Evolutionary conservation across 257 asterid genomes (phyloP), one percentile per base, ranked within the genome.

Genomic region (Przewalskia tangutica): DNA sequence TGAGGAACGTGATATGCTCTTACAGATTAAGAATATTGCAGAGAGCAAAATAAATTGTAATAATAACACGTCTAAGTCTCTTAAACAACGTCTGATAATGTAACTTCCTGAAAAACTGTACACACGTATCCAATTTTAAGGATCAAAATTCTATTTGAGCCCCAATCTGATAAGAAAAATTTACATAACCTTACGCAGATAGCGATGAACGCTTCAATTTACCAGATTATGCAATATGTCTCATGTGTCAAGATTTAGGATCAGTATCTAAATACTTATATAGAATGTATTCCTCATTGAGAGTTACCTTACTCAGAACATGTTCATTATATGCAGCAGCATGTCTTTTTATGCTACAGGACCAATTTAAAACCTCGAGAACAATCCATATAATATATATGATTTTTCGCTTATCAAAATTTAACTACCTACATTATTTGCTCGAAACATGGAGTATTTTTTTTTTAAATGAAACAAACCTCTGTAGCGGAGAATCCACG

Each of bases 401-500:
- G 27, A 12, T 56, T 56, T 56, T 32, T 3, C 4, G 4, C 59
- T 3, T 11, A 12, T 48, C 20, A 20, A 46, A 20, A 71, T 12
- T 46, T 27, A 71, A 20, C 3, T 20, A 0, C 13, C 4, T 46
- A 71, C 59, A 71, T 18, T 71, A 44, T 46, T 71, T 46, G 12
- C 13, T 71, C 46, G 42, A 71, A 13, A 40, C 23, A 60, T 44
- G 23, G 5, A n/a, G 42, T 6, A 71, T 20, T 2, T 6, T 0
- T 59, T 38, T 77, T 0, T 20, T 10, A 6, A 65, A 40, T 73
- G 82, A 78, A 84, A 87, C 86, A 59, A 76, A 95, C 99, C 98
- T 95, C 97, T 53, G n/a, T 32, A 59, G 32, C 82, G 1, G 99
- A 89, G 86, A 95, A 95, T 67, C 97, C 97, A 80, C 82, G 85